Base-by-base conservation (phyloP, 257 asterid genomes). In the Solanum bulbocastanum region DNA sequence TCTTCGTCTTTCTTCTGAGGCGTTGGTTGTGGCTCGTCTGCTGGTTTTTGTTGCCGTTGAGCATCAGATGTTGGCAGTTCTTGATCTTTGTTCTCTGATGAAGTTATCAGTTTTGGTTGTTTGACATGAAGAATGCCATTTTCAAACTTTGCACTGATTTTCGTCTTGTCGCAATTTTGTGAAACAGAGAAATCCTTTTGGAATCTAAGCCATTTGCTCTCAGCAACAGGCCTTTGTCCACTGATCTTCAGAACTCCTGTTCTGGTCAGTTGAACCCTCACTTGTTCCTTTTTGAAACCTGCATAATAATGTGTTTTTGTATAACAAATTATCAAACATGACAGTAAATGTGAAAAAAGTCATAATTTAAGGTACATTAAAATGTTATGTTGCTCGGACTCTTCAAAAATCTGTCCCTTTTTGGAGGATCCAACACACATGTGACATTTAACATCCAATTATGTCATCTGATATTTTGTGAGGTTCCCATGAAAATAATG, bases 101-200 rank as follows among this genome's bases (percentile, higher is more conserved):
- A 91, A 68, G 87, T 90, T 0, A 92, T 91, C 78, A 91, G 56
- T 49, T 94, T 95, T n/a, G 98, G 96, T 76, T 87, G 93, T 73
- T 89, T 92, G 8, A 96, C 49, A 83, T 88, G 90, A 13, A 96
- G 42, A 72, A 90, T 90, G 22, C 93, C 96, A 6, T 82, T 92
- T 75, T 95, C 97, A 68, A 95, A 95, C 86, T 90, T 95, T 20
- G 98, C 98, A 42, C 81, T 86, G 88, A 96, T 94, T 83, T 90
- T 92, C 73, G 27, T 74, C 56, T 93, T 89, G 88, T 94, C 95
- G n/a, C 89, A 90, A 60, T 90, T 89, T 46, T 92, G 83, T 2
- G 96, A 86, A 25, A 96, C 58, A 2, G 91, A 93, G 33, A 93
- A 92, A 10, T 94, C 93, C 85, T 95, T 96, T 14, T 78, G 90